phyloP scores from a whole-genome alignment of 1,284 basidiomycete species.

The Ustilago xerochloae region DNA sequence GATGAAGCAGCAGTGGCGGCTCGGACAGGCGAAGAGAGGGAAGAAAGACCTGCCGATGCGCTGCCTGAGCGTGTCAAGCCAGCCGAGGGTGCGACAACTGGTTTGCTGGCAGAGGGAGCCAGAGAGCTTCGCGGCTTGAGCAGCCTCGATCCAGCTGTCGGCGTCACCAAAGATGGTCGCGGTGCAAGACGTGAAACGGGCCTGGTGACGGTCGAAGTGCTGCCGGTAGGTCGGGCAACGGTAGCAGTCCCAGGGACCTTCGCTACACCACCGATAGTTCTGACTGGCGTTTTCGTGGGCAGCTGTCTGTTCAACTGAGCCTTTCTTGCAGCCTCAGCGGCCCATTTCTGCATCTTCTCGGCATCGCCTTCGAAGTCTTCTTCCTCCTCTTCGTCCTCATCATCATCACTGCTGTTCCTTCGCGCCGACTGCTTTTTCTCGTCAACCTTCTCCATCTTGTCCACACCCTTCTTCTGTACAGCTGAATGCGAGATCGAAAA shows the following conservation, averaged over 20 bases:
- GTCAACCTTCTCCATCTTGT: not conserved
- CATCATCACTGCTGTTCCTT: constrained; percentile 14
- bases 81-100: not conserved
- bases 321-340: constrained; percentile 32
- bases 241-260: not conserved
- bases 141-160: constrained; percentile 18
- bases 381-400: constrained; percentile 17
- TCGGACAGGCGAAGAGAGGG: not conserved
- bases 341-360: constrained; percentile 27
- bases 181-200: constrained; percentile 9
- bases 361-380: constrained; percentile 26
- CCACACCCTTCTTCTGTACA: not conserved
- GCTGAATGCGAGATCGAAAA: constrained; percentile 18
- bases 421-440: not conserved
- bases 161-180: constrained; percentile 24
- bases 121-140: constrained; percentile 24
- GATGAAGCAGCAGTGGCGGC: not conserved
- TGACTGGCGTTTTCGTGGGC: constrained; percentile 8
- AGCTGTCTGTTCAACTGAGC: constrained; percentile 10
- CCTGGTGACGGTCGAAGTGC: constrained; percentile 5
- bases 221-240: constrained; percentile 8
- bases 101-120: not conserved
- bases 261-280: not conserved
- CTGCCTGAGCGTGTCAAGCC: constrained; percentile 19
- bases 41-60: constrained; percentile 11